Evolutionary conservation across 345 rosid genomes (phyloP).

Genomic region (Camelina laxa): DNA sequence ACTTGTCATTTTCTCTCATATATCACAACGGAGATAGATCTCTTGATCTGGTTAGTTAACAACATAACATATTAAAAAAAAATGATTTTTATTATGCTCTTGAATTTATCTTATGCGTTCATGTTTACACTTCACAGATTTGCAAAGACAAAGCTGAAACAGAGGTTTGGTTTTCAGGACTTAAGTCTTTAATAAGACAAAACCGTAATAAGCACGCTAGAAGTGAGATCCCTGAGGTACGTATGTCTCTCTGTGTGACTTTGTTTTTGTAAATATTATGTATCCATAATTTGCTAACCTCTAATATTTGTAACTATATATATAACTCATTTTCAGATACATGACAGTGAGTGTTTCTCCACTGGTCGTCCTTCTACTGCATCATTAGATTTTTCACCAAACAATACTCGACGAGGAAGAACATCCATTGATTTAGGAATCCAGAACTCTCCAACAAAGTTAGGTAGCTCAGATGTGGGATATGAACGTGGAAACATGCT

Average conservation of each 20-base stretch:
- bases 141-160: constrained; percentile 97
- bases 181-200: constrained; percentile 68
- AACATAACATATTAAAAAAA: background rate
- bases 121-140: constrained; percentile 57
- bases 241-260: constrained; percentile 50
- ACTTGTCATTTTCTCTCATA: constrained; percentile 89
- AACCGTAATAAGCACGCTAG: constrained; percentile 56
- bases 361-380: constrained; percentile 57
- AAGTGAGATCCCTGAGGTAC: constrained; percentile 77
- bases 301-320: background rate
- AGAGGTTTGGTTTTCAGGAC: constrained; percentile 88
- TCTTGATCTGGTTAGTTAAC: constrained; percentile 85
- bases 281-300: background rate
- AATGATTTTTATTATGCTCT: background rate
- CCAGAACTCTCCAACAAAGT: constrained; percentile 50
- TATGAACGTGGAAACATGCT: constrained; percentile 85
- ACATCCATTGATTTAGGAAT: constrained; percentile 62
- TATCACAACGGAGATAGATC: constrained; percentile 91
- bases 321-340: constrained; percentile 53
- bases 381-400: constrained; percentile 55
- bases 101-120: background rate
- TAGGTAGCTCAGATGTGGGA: constrained; percentile 76
- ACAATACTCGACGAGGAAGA: constrained; percentile 59
- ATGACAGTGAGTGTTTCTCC: constrained; percentile 54
- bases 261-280: background rate